phyloP scores from a whole-genome alignment of 352 stramenopile species.

The Pythium biforme region DNA sequence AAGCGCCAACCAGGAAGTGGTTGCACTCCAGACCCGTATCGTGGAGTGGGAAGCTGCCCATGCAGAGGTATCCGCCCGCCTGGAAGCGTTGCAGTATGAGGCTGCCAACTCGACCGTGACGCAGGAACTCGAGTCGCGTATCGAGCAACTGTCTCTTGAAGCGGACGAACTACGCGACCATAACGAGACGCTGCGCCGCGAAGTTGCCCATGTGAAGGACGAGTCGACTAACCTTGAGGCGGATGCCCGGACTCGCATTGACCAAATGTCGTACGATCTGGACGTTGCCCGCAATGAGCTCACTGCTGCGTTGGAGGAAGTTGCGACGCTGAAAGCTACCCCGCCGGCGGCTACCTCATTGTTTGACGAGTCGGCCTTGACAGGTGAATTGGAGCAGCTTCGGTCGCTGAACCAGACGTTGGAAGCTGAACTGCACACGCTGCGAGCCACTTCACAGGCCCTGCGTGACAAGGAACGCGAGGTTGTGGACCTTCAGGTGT shows the following conservation, averaged over 20 bases:
- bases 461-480: constrained; percentile 23
- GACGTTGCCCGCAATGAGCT: background rate
- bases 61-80: constrained; percentile 9
- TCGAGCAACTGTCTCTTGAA: constrained; percentile 14
- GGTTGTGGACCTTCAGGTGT: constrained; percentile 11
- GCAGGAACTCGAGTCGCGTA: constrained; percentile 10
- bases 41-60: constrained; percentile 15
- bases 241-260: constrained; percentile 1
- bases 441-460: constrained; percentile 3
- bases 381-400: constrained; percentile 14
- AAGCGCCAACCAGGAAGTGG: constrained; percentile 15
- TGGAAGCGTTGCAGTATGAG: constrained; percentile 11
- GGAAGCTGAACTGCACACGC: constrained; percentile 13
- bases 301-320: constrained; percentile 4
- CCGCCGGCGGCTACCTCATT: background rate
- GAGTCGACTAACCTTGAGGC: background rate
- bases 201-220: background rate
- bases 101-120: background rate
- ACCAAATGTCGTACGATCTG: constrained; percentile 3
- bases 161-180: constrained; percentile 12
- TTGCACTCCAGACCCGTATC: constrained; percentile 12
- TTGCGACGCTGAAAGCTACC: constrained; percentile 9
- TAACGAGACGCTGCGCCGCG: constrained; percentile 5
- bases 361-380: constrained; percentile 1
- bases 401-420: constrained; percentile 7